Evolutionary conservation across 768 basidiomycete species (phyloP).

Genomic region (Tremella mesenterica): DNA sequence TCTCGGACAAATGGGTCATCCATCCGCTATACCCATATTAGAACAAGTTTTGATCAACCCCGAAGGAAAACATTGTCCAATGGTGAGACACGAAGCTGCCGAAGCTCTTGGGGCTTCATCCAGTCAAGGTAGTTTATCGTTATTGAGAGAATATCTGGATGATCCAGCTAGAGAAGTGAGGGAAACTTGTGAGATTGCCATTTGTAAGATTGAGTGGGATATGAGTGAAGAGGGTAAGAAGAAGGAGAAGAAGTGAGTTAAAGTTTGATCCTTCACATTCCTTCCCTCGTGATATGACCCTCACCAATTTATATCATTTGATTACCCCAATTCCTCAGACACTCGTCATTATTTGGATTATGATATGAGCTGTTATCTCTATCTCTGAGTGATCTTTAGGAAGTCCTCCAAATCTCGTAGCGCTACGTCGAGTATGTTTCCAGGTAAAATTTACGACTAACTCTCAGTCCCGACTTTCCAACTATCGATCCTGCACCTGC

Average conservation of each 20-base stretch:
- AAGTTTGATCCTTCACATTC: background rate
- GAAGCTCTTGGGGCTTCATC: conserved; percentile 97
- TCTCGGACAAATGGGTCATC: conserved; percentile 77
- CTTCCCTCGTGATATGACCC: background rate
- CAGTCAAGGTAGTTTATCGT: conserved; percentile 54
- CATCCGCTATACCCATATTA: conserved; percentile 66
- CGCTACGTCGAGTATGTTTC: no score
- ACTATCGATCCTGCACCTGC: conserved; percentile 45
- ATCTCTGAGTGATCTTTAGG: no score
- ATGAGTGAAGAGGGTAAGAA: conserved; percentile 43
- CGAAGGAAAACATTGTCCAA: conserved; percentile 55
- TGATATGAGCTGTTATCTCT: no score
- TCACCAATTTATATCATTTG: no score
- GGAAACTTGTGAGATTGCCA: conserved; percentile 95
- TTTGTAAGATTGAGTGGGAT: conserved; percentile 92
- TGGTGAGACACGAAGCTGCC: conserved; percentile 99
- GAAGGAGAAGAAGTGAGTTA: conserved; percentile 40
- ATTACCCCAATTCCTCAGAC: no score
- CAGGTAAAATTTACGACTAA: background rate
- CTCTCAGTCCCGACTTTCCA: conserved; percentile 41
- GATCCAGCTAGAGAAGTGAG: conserved; percentile 69
- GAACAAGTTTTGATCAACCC: conserved; percentile 70
- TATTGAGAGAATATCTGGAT: conserved; percentile 61
- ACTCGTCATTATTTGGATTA: no score
- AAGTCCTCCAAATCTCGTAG: no score